Evolutionary conservation across 345 rosid genomes (phyloP).

Genomic region (Ceriops zippeliana): DNA sequence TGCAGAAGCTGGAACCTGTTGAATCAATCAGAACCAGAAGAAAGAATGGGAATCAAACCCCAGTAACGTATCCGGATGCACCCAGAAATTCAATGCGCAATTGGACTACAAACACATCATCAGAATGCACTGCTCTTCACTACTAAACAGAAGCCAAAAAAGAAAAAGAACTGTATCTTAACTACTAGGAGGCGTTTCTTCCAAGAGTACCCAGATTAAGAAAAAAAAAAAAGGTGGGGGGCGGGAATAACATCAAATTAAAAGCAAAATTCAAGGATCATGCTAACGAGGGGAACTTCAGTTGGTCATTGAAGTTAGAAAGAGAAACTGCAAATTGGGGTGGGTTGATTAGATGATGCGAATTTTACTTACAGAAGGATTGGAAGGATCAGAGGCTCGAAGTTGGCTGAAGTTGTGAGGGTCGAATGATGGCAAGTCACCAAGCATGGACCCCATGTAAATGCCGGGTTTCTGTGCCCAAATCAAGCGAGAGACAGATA

Average conservation of each 20-base stretch:
- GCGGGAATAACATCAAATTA: neutral
- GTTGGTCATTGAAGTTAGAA: neutral
- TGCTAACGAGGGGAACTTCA: conserved; percentile 1
- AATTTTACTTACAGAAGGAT: conserved; percentile 58
- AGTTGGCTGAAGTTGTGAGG: conserved; percentile 88
- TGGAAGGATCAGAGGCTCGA: conserved; percentile 78
- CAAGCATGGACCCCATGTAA: conserved; percentile 67
- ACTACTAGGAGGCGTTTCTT: neutral
- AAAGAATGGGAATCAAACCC: neutral
- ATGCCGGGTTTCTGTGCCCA: conserved; percentile 29
- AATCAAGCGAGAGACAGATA: conserved; percentile 14
- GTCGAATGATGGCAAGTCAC: conserved; percentile 77
- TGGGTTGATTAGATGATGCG: neutral
- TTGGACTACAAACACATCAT: neutral
- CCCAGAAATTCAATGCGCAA: conserved; percentile 10
- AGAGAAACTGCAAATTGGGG: neutral
- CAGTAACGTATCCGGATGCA: neutral
- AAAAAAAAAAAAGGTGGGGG: neutral
- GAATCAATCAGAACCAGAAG: neutral
- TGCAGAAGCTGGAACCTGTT: conserved; percentile 4
- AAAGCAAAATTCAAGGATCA: conserved; percentile 10
- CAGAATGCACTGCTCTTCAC: neutral
- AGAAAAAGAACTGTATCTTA: neutral
- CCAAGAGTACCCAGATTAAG: neutral
- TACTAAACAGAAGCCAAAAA: neutral